Conservation (phyloP, 345 rosid genomes). For the Passiflora organensis region DNA sequence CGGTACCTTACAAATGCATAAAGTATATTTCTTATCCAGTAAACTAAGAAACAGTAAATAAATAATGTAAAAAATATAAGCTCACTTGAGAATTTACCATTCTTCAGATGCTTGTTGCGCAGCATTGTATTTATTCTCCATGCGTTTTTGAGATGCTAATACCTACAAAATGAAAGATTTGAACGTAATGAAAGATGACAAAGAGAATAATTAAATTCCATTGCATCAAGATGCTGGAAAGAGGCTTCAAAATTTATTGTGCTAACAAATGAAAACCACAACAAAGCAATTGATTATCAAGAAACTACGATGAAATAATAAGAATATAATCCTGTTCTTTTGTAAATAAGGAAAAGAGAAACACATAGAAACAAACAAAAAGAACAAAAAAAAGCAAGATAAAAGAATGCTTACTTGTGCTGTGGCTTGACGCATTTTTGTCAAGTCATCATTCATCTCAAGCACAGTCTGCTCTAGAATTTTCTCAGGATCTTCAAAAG, state of each 20-base stretch:
- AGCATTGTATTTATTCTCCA: constrained; percentile 69
- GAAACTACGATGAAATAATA: not conserved
- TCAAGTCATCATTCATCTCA: constrained; percentile 79
- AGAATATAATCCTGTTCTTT: no score
- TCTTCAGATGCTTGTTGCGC: constrained; percentile 69
- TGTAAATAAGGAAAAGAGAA: not conserved
- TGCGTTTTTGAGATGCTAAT: constrained; percentile 68
- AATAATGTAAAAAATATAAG: no score
- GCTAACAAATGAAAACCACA: no score
- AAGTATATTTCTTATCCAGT: not conserved
- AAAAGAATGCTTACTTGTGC: constrained; percentile 53
- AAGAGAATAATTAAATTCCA: not conserved
- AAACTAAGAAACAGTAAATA: not conserved
- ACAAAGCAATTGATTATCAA: no score
- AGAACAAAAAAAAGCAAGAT: constrained; percentile 1
- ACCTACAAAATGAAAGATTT: constrained; percentile 35
- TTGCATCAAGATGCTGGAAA: not conserved
- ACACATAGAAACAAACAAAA: not conserved
- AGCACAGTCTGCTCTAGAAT: constrained; percentile 71
- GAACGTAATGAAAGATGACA: constrained; percentile 3
- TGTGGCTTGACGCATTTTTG: constrained; percentile 81
- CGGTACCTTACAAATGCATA: constrained; percentile 47
- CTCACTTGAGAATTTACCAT: constrained; percentile 38
- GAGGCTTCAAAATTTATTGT: not conserved
- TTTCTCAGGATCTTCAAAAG: constrained; percentile 80